Evolutionary conservation across 1,139 yeast species (phyloP).

Genomic region (Meyerozyma smithsonii): DNA sequence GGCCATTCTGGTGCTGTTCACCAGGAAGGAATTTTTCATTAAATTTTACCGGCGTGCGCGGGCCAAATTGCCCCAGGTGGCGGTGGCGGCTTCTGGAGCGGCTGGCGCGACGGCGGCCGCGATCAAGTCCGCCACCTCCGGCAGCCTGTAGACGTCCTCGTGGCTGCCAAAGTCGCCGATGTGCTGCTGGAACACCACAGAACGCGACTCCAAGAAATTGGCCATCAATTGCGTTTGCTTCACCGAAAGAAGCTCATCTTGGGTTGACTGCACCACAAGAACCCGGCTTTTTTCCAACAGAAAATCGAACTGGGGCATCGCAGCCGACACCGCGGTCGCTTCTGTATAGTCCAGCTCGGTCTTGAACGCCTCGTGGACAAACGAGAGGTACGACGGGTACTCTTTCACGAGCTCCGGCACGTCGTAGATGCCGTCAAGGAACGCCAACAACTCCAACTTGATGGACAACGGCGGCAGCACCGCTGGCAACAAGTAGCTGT

Average conservation of each 20-base stretch:
- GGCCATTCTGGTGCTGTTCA: conserved; percentile 25
- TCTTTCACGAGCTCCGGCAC: conserved; percentile 34
- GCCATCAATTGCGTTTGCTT: conserved; percentile 20
- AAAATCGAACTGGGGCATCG: conserved; percentile 7
- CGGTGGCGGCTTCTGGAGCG: too few relatives aligned
- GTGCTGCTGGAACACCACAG: conserved; percentile 7
- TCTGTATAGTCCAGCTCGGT: conserved; percentile 15
- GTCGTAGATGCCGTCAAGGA: conserved; percentile 52
- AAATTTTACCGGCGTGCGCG: conserved; percentile 9
- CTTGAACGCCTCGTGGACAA: conserved; percentile 41
- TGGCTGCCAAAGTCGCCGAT: conserved; percentile 29
- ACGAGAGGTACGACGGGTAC: conserved; percentile 37
- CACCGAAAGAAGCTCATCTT: conserved; percentile 32
- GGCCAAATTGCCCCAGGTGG: conserved; percentile 4
- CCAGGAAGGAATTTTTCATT: conserved; percentile 6
- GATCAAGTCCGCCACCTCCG: conserved; percentile 15
- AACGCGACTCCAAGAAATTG: conserved; percentile 12
- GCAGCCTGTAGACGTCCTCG: conserved; percentile 28
- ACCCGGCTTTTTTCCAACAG: conserved; percentile 8
- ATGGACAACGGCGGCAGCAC: conserved; percentile 6
- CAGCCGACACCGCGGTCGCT: conserved; percentile 24
- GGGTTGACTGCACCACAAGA: conserved; percentile 23
- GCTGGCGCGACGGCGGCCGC: not conserved
- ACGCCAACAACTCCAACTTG: conserved; percentile 12
- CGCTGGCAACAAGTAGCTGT: conserved; percentile 12